These are phyloP conservation scores for Agarophyton chilense DNA, from an alignment of 23 red algal species.

Conservation along the genomic window DNA sequence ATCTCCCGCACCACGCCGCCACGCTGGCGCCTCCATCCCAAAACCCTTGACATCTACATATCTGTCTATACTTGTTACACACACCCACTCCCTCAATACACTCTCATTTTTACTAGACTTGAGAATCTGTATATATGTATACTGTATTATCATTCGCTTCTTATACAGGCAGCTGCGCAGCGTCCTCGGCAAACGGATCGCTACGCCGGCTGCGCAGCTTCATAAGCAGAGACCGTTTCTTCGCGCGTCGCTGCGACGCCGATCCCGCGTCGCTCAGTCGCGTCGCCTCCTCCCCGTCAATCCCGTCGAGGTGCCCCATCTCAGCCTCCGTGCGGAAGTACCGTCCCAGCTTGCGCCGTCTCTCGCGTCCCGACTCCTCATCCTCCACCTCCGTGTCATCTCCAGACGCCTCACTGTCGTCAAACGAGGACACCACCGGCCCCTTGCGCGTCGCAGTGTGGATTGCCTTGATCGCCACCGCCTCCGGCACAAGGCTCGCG, in stretches of 20 bases:
- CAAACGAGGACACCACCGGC: neutral
- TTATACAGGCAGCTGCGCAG: neutral
- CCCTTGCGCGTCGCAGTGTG: constrained; percentile 30
- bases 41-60: too few relatives aligned
- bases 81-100: too few relatives aligned
- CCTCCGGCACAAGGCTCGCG: constrained; percentile 65
- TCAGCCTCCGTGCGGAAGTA: constrained; percentile 52
- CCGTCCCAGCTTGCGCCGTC: constrained; percentile 19
- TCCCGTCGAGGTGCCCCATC: constrained; percentile 31
- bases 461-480: constrained; percentile 62
- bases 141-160: too few relatives aligned
- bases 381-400: constrained; percentile 63
- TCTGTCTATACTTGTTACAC: too few relatives aligned
- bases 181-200: neutral
- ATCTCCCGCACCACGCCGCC: too few relatives aligned
- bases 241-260: neutral
- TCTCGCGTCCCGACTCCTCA: constrained; percentile 34
- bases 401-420: constrained; percentile 43
- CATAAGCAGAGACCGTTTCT: constrained; percentile 1
- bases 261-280: constrained; percentile 23
- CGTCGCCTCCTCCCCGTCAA: constrained; percentile 19
- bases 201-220: constrained; percentile 3
- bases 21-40: too few relatives aligned
- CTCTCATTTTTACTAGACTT: too few relatives aligned
- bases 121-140: too few relatives aligned